Evolutionary conservation across 352 stramenopile species (phyloP), one percentile per base, ranked within the genome.

Genomic region (Globisporangium uncinulatum): DNA sequence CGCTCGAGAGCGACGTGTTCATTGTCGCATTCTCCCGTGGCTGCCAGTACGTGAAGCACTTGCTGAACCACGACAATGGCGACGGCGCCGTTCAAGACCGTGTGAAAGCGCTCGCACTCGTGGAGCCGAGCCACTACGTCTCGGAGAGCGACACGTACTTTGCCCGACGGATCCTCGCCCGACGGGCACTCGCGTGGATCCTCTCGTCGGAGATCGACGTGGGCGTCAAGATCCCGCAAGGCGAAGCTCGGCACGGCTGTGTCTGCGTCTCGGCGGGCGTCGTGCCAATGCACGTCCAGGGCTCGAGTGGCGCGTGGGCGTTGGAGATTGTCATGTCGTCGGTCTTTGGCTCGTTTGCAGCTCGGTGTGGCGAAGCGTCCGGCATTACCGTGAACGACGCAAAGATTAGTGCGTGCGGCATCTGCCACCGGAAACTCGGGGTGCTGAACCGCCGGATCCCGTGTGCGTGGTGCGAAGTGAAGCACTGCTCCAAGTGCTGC

Each of bases 401-500:
- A 46, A 84, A 84, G 70, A 90, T 88, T 60, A 74, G 53, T 48
- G 62, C 75, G 14, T 94, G 83, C 58, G 83, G 83, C 52, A 84
- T 94, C 19, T 94, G 83, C 61, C 79, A 94, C 61, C 83, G 83
- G 47, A 92, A 91, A 53, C 68, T 94, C 37, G 69, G 76, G 31
- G 74, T 94, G 59, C 64, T 94, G 17, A 94, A 91, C 57, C 75
- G 83, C 47, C 70, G 82, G 15, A 86, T 90, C 37, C 76, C 81
- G 66, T 94, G 83, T 62, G 76, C 79, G 29, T 94, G 83, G 83
- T 94, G 83, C 54, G 73, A 94, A 54, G 83, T 92, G 66, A 92
- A 92, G 68, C 88, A 92, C 68, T 94, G 83, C 54, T 87, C 76
- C 62, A 74, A 74, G 14, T 94, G 83, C 63, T 94, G 83, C 48